These are phyloP conservation scores for Suhomyces choctaworum DNA, from an alignment of 1,139 yeast species.

Conservation along the genomic window DNA sequence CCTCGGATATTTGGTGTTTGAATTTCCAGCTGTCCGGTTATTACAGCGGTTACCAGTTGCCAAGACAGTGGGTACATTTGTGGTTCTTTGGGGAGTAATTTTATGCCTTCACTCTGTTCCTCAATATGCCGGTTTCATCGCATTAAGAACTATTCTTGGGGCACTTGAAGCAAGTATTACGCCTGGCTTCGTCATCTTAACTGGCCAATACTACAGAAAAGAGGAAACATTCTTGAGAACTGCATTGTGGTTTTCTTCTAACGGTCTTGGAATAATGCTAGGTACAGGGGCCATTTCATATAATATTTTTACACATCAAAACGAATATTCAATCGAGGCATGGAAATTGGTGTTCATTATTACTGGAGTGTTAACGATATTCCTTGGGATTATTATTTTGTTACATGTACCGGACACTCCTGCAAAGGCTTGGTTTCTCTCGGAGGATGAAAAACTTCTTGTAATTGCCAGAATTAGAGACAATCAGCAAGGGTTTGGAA, in stretches of 20 bases:
- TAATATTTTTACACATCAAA: slow-evolving; percentile 38
- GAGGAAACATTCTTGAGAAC: slow-evolving; percentile 52
- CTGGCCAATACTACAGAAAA: slow-evolving; percentile 55
- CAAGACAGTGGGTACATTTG: slow-evolving; percentile 33
- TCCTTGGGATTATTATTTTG: slow-evolving; percentile 42
- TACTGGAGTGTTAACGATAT: slow-evolving; percentile 48
- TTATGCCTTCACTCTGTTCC: slow-evolving; percentile 44
- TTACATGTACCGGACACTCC: slow-evolving; percentile 56
- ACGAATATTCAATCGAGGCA: slow-evolving; percentile 32
- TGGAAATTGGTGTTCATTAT: slow-evolving; percentile 52
- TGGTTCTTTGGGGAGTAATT: slow-evolving; percentile 50
- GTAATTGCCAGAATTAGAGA: slow-evolving; percentile 36
- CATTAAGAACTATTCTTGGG: slow-evolving; percentile 52
- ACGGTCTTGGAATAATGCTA: slow-evolving; percentile 52
- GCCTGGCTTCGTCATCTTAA: slow-evolving; percentile 54
- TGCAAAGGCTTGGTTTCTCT: slow-evolving; percentile 47
- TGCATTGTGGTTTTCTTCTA: slow-evolving; percentile 50
- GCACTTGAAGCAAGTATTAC: slow-evolving; percentile 54
- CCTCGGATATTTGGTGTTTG: slow-evolving; percentile 51
- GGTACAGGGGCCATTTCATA: slow-evolving; percentile 55
- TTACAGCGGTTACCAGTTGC: slow-evolving; percentile 48
- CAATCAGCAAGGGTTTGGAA: slow-evolving; percentile 58
- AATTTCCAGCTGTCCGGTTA: slow-evolving; percentile 44
- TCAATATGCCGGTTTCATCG: slow-evolving; percentile 38
- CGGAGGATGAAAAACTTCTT: slow-evolving; percentile 42